Conservation (phyloP, 768 basidiomycete species). For the Russula sp. region DNA sequence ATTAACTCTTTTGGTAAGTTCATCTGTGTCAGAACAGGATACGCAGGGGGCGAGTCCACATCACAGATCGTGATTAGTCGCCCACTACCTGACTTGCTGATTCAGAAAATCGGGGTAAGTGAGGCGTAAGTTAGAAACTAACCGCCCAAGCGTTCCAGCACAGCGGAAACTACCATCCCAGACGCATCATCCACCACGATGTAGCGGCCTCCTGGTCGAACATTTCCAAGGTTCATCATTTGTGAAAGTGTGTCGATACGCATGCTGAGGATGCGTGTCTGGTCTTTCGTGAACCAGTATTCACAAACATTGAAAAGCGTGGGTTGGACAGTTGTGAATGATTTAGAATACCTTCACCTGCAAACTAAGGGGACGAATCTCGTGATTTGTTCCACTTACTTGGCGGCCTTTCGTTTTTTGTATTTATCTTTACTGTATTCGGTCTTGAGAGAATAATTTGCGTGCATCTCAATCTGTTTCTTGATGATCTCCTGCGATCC, state of each 20-base stretch:
- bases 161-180: conserved; percentile 77
- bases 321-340: conserved; percentile 82
- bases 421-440: conserved; percentile 99
- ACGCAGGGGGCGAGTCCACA: conserved; percentile 88
- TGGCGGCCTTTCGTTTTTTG: conserved; percentile 92
- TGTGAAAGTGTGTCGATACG: conserved; percentile 87
- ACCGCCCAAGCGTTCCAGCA: conserved; percentile 87
- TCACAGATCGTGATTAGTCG: conserved; percentile 80
- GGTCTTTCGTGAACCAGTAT: conserved; percentile 85
- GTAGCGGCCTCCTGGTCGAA: conserved; percentile 82
- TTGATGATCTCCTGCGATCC: conserved; percentile 84
- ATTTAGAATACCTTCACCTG: conserved; percentile 68
- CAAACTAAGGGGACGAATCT: conserved; percentile 9
- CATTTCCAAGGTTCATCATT: conserved; percentile 75
- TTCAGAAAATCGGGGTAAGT: neutral
- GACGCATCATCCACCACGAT: conserved; percentile 89
- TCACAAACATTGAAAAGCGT: conserved; percentile 83
- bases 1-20: conserved; percentile 63
- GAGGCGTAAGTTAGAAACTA: conserved; percentile 21
- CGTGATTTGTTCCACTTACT: conserved; percentile 45
- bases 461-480: conserved; percentile 88
- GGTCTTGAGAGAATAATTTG: conserved; percentile 88
- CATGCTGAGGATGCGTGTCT: conserved; percentile 72
- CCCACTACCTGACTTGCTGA: conserved; percentile 54
- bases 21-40: conserved; percentile 77